Conservation (phyloP, 2,329 filamentous ascomycete genomes). For the Aspergillus neotritici region DNA sequence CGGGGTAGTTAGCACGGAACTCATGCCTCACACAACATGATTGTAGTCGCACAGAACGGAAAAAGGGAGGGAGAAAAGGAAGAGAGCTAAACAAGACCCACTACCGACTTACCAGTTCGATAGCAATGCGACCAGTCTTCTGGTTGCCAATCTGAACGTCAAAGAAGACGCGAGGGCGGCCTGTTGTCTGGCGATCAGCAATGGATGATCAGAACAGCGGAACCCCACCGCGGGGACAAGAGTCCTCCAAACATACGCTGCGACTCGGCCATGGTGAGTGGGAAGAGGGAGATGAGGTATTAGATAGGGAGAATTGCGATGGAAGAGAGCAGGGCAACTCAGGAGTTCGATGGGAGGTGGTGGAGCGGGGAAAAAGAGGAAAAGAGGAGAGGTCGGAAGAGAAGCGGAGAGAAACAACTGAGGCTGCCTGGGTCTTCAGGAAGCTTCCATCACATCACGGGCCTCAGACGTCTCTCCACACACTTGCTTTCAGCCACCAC, state of each 20-base stretch:
- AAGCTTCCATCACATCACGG: constrained; percentile 35
- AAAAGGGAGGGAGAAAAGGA: background rate
- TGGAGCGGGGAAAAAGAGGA: constrained; percentile 5
- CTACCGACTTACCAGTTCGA: constrained; percentile 64
- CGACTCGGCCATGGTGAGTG: constrained; percentile 31
- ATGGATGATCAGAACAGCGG: constrained; percentile 4
- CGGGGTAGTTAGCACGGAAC: constrained; percentile 10
- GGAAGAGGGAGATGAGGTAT: background rate
- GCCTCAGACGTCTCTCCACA: too few relatives aligned
- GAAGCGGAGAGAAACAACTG: constrained; percentile 8
- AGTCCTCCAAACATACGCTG: constrained; percentile 24
- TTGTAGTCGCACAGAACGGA: background rate
- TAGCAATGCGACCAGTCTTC: constrained; percentile 69
- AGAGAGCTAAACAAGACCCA: background rate
- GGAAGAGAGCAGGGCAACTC: constrained; percentile 1
- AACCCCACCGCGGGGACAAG: constrained; percentile 21
- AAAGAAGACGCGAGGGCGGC: constrained; percentile 81
- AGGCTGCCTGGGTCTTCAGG: constrained; percentile 28
- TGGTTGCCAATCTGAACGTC: constrained; percentile 77
- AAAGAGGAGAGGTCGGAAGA: constrained; percentile 1
- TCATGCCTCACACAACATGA: background rate
- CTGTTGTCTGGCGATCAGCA: constrained; percentile 26
- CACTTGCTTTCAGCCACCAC: too few relatives aligned
- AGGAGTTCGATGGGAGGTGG: constrained; percentile 1
- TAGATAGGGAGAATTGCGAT: constrained; percentile 1